A percentile compares a stretch with the other conserved stretches of the same genome.
phyloP scores from a whole-genome alignment of 768 basidiomycete species.

The Mycena filopes region DNA sequence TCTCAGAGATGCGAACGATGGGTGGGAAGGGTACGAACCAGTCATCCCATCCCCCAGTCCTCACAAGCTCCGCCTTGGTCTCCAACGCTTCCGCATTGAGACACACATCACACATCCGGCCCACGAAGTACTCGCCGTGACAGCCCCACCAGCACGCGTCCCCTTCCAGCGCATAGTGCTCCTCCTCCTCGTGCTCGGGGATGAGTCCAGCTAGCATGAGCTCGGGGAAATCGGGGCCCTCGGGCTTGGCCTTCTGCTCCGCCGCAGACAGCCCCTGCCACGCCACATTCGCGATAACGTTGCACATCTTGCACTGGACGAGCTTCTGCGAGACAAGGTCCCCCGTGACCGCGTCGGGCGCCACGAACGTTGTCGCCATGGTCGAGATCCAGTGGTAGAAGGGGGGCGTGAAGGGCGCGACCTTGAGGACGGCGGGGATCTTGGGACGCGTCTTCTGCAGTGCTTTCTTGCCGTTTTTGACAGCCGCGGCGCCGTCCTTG shows the following conservation, averaged over 20 bases:
- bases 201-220: neutral
- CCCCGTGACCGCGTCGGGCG: neutral
- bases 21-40: too few relatives aligned
- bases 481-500: neutral
- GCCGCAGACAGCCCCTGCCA: neutral
- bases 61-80: slow-evolving; percentile 1
- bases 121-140: neutral
- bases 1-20: too few relatives aligned
- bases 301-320: slow-evolving; percentile 4
- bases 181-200: neutral
- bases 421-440: slow-evolving; percentile 4
- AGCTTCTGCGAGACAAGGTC: neutral
- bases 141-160: neutral
- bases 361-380: slow-evolving; percentile 1
- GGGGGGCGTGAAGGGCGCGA: neutral
- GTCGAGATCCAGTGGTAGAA: neutral
- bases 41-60: neutral
- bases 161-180: neutral
- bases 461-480: neutral
- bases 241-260: neutral
- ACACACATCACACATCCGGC: neutral
- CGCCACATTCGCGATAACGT: neutral
- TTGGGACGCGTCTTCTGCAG: slow-evolving; percentile 8
- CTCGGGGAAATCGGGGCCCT: neutral
- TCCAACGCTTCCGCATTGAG: slow-evolving; percentile 6